Evolutionary conservation across 73 alveolate species (phyloP), one percentile per base, ranked within the genome.

Genomic region (Tetrahymena borealis): DNA sequence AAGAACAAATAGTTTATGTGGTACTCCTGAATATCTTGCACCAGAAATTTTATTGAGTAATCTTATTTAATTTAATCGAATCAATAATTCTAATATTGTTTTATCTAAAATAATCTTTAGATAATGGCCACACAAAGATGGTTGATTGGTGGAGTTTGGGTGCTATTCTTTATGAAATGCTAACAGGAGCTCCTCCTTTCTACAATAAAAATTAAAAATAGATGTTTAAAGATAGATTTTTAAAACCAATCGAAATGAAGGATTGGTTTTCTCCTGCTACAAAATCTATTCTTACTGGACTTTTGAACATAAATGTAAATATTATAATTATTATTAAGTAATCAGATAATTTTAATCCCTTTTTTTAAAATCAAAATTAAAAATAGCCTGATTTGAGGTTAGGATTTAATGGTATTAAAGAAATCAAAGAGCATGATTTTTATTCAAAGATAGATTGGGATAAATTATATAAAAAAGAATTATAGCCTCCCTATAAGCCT

Each of bases 121-220:
- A 98, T 31, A 92, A 91, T 24, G 98, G 98, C 42, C 99, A 97
- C 85, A 94, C 96, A 28, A 94, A 95, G 40, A 79, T 93, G 94
- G 98, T 97, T 41, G 99, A 98, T 93, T 97, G 96, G 90, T 98
- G 98, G 94, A 96, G 98, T 20, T 93, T 98, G 16, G 99, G 99
- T 7, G 98, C 99, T 33, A 91, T 98, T 33, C 90, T 98, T 43
- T 98, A 96, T 93, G 99, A 98, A 97, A 96, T 98, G 98, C 95
- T 97, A 18, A 95, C 98, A 36, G 99, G 99, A 3, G 95, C 96
- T 35, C 98, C 99, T 33, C 99, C 99, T 16, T 97, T 94, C 91
- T 98, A 96, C 92, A 94, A 95, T 32, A 93, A 91, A 35, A 97
- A 97, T 90, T 94, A 94, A 92, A 91, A 91, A n/a, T 91, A 91